phyloP scores from a whole-genome alignment of 83 land plant species.

The Thuja plicata region DNA sequence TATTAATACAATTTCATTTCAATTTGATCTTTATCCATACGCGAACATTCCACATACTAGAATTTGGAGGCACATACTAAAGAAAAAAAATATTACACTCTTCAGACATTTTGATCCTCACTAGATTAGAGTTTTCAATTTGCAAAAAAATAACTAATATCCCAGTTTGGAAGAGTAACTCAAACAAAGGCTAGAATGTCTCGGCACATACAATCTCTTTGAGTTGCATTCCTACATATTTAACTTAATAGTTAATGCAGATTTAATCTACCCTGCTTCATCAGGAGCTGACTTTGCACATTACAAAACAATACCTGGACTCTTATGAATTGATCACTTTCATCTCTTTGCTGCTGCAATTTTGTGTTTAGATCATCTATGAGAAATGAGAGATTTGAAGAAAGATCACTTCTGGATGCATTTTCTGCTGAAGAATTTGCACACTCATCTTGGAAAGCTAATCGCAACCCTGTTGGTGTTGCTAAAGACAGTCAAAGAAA shows the following conservation, averaged over 20 bases:
- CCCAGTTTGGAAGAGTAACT: neutral
- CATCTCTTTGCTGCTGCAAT: conserved; percentile 9
- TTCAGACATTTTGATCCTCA: neutral
- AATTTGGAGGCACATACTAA: neutral
- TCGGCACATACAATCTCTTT: too few relatives aligned
- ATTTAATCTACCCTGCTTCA: neutral
- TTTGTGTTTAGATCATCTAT: neutral
- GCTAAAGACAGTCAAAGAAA: neutral
- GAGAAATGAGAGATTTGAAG: neutral
- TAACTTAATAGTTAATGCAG: neutral
- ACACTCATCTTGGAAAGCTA: neutral
- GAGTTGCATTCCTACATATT: neutral
- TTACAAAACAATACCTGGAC: conserved; percentile 8
- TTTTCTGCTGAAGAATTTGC: neutral
- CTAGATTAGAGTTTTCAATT: neutral
- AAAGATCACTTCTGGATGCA: neutral
- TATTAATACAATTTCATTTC: neutral
- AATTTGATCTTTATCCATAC: neutral
- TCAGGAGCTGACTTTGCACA: neutral
- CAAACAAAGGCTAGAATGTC: neutral
- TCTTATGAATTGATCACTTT: conserved; percentile 3
- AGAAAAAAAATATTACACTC: neutral
- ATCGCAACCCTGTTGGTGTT: neutral
- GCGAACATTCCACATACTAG: neutral
- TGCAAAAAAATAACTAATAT: neutral